A percentile compares a stretch with the other conserved stretches of the same genome.
These are phyloP conservation scores for Phlyctochytrium bullatum DNA, from an alignment of 192 early-diverging fungal species.

Conservation along the genomic window DNA sequence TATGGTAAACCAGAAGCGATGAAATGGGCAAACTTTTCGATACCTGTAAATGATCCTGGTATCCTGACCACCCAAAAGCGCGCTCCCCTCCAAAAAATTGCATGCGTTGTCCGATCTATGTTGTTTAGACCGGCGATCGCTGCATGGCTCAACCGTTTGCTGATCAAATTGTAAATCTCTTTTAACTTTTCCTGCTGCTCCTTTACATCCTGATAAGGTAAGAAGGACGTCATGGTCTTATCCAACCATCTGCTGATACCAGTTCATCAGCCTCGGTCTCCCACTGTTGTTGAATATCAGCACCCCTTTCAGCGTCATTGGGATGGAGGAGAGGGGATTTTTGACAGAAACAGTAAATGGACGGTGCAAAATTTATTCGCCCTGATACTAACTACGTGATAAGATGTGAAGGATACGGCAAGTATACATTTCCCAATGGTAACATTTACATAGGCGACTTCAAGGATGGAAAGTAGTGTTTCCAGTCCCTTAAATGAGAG, in stretches of 20 bases:
- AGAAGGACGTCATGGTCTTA: neutral
- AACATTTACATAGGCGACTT: slow-evolving; percentile 57
- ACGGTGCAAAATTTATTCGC: neutral
- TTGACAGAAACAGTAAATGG: neutral
- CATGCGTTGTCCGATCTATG: slow-evolving; percentile 76
- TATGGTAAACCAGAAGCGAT: too few species aligned
- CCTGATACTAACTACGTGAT: neutral
- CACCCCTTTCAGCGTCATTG: slow-evolving; percentile 79
- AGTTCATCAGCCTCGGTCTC: slow-evolving; percentile 89
- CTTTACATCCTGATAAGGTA: slow-evolving; percentile 61
- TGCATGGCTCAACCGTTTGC: slow-evolving; percentile 54
- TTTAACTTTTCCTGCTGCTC: slow-evolving; percentile 83
- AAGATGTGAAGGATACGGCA: slow-evolving; percentile 55
- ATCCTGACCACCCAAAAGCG: slow-evolving; percentile 76
- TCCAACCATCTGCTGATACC: slow-evolving; percentile 87
- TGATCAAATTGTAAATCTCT: slow-evolving; percentile 84
- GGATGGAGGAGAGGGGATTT: neutral
- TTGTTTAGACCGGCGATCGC: neutral
- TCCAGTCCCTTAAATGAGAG: neutral
- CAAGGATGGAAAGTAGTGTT: slow-evolving; percentile 52
- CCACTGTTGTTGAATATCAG: slow-evolving; percentile 98
- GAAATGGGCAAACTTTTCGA: too few species aligned
- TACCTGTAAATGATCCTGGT: slow-evolving; percentile 90
- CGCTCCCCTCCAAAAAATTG: slow-evolving; percentile 87
- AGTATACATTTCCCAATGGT: slow-evolving; percentile 53